Base-by-base conservation (phyloP, 169 alveolate species). In the Cryptosporidium felis region DNA sequence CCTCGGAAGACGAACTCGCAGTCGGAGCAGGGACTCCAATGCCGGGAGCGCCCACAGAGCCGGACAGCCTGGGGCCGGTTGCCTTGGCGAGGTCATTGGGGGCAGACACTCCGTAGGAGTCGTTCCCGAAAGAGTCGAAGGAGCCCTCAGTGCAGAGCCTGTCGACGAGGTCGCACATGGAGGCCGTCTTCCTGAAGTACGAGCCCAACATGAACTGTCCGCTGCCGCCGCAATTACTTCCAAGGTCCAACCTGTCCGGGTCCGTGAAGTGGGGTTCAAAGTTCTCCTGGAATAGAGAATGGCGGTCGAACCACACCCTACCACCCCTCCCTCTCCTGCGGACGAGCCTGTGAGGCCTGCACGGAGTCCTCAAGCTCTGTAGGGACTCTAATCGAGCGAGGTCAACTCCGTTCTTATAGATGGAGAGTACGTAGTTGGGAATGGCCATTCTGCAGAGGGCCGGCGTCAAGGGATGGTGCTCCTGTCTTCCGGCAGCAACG, bases 321-420 rank as follows among this genome's bases (percentile, higher is more conserved):
- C 85, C 85, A n/a, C 85, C 85, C 23, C 85, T 74, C 1, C 85
- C 85, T 23, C 85, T 32, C 34, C 85, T 30, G 3, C 67, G 60
- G 23, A 74, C 67, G 16, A 74, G 46, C 41, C 85, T 49, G 41
- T 74, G 85, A 38, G 85, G 85, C 21, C 23, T 51, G 30, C 66
- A 74, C 16, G 85, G 85, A 21, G 74, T 53, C 41, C 85, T 74
- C 16, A 74, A 36, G 28, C 56, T 74, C 41, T 74, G 65, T 21
- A 74, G 30, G 23, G 67, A 36, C 59, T 74, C 67, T 14, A 74
- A 38, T 53, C 67, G 51, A 14, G 85, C 42, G 14, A 74, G 53
- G 32, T 74, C 66, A 3, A 74, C 85, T 16, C 85, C 85, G 38
- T 49, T 56, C 32, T 74, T 74, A 36, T 74, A 74, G 21, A 56